These are phyloP conservation scores for Podila horticola DNA, from an alignment of 192 early-diverging fungal species.

Conservation along the genomic window DNA sequence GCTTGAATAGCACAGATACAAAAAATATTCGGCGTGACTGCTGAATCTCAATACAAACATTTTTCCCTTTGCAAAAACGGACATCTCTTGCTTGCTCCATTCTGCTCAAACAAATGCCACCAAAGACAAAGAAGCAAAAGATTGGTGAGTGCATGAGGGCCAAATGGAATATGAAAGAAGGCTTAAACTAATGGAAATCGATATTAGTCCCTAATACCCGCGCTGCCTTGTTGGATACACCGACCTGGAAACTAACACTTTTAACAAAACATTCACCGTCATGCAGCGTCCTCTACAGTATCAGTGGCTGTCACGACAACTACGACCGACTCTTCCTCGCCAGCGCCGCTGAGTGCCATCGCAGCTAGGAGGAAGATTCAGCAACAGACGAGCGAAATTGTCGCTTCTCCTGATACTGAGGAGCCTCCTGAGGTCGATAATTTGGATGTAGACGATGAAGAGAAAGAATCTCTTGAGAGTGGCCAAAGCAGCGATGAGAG, in stretches of 20 bases:
- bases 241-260: background rate
- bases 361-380: conserved; percentile 19
- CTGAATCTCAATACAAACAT: conserved; percentile 1
- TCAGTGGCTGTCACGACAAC: background rate
- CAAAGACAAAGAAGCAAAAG: conserved; percentile 44
- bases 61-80: conserved; percentile 3
- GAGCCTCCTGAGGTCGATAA: conserved; percentile 29
- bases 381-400: background rate
- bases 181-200: too few relatives aligned
- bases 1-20: conserved; percentile 4
- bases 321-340: background rate
- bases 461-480: conserved; percentile 29
- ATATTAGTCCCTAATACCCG: too few relatives aligned
- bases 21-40: background rate
- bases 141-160: conserved; percentile 6
- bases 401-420: conserved; percentile 10
- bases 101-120: conserved; percentile 18
- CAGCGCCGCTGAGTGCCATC: conserved; percentile 35
- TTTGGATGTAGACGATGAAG: conserved; percentile 25
- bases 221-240: too few relatives aligned
- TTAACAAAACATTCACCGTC: background rate
- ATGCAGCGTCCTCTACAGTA: background rate
- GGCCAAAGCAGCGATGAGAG: conserved; percentile 14
- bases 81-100: background rate
- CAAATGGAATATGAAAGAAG: too few relatives aligned